Evolutionary conservation across 2,329 filamentous ascomycete genomes (phyloP), one percentile per base, ranked within the genome.

Genomic region (Paracoccidioides brasiliensis): DNA sequence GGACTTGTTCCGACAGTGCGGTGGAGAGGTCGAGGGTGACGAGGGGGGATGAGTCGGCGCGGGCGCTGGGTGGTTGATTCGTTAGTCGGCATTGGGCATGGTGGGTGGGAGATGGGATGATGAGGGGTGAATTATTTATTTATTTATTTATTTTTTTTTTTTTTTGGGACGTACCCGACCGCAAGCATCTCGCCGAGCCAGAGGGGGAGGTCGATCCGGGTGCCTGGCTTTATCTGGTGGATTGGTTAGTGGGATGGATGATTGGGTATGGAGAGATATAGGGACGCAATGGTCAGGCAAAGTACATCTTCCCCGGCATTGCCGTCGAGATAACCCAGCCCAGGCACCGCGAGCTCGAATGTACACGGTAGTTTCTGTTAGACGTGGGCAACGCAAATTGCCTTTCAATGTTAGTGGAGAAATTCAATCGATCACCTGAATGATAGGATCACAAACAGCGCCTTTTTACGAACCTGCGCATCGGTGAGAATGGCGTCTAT

Each of bases 121-220:
- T 37, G 15, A 33, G 28, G 41, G 44, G 45, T 22, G 49, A 44
- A 44, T 14, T n/a, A n/a, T n/a, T n/a, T n/a, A n/a, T n/a, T n/a
- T n/a, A n/a, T n/a, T n/a, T n/a, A n/a, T 14, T 43, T 9, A 2
- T 43, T 14, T 12, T 14, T 14, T 43, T 14, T 6, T 44, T 44
- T 44, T 44, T 22, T 12, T 22, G 28, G 14, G 22, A 42, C 56
- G 32, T 48, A 61, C 59, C 58, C 59, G 46, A 94, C 80, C 35
- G 88, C 88, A 53, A 98, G 86, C 80, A 96, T 91, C 70, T 95
- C 88, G 62, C 86, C 90, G 10, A 98, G 83, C 93, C 93, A 98
- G 61, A 97, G 79, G 1, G 93, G 93, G 0, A 97, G 82, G 59
- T 86, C 81, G 49, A 97, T 78, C 45, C 84, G 83, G 0, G 89